Base-by-base conservation (phyloP, 1,284 basidiomycete genomes). In the Ceratobasidium sp. region DNA sequence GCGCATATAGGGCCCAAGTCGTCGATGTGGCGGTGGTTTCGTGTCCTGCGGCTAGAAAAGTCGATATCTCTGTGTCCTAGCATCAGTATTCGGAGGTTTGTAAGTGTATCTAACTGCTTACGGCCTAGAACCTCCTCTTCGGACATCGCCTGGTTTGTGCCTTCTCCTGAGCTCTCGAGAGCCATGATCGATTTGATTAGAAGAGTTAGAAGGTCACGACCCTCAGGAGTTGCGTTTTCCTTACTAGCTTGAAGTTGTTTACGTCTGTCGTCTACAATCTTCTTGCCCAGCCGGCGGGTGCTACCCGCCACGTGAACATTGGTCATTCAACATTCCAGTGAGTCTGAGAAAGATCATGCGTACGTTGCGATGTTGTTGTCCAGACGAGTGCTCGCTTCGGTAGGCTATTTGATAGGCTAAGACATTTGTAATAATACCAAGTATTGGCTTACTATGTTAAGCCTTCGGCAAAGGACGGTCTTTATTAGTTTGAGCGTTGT, bases 1-100 rank as follows among this genome's bases (percentile, higher is more conserved):
- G 87, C 0, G 88, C 86, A 80, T 86, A 92, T 0, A 96, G 83
- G 0, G 89, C 88, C 88, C 88, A 89, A 1, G 86, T n/a, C 8
- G 22, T 50, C 14, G 62, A 69, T 4, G 59, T 31, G n/a, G n/a
- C 31, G 19, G 74, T 75, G 7, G 74, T 75, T 54, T 75, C 74
- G 50, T 75, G 74, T 22, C 74, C 67, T 7, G 67, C 54, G 17
- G 44, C 54, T 7, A 72, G 47, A 27, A 57, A 59, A 5, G 62
- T 64, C 7, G 62, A 64, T 9, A 64, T 64, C 22, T 64, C 62
- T 64, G 36, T 31, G 27, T 7, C 6, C 17, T 15, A 2, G 29
- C 15, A 24, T 29, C n/a, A 44, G 45, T 15, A 31, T 36, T 50
- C 7, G 4, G 19, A 48, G 27, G 14, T 41, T 11, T 9, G 27